These are phyloP conservation scores for Chionographis japonica DNA, from an alignment of 106 monocot genomes.

Conservation along the genomic window DNA sequence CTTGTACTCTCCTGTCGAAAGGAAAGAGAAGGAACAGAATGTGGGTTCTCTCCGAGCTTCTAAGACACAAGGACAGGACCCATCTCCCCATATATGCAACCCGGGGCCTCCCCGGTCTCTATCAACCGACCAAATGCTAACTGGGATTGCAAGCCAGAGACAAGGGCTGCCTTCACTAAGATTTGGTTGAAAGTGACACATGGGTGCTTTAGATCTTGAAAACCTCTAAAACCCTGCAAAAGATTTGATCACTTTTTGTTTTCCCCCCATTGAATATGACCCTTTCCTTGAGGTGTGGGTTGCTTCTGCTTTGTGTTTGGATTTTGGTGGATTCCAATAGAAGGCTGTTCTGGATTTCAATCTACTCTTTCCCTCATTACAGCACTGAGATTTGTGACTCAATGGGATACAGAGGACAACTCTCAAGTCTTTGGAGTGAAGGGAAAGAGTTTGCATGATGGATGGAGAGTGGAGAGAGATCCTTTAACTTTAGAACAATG, in stretches of 20 bases:
- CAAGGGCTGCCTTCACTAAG: background rate
- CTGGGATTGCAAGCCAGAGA: conserved; percentile 29
- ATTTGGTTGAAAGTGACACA: background rate
- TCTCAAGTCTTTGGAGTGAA: conserved; percentile 9
- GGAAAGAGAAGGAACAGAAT: too few relatives aligned
- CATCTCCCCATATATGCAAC: conserved; percentile 11
- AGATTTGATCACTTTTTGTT: background rate
- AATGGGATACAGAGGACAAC: background rate
- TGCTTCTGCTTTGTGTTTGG: conserved; percentile 34
- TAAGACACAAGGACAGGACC: background rate
- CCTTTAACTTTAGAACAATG: too few relatives aligned
- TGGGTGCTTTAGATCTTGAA: background rate
- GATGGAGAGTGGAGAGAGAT: too few relatives aligned
- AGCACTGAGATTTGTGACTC: background rate
- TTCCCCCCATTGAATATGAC: background rate
- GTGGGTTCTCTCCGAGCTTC: too few relatives aligned
- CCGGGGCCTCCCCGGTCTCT: background rate
- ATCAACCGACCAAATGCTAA: conserved; percentile 14
- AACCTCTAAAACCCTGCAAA: background rate
- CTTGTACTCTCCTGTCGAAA: too few relatives aligned
- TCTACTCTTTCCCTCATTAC: background rate
- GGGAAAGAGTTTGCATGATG: background rate
- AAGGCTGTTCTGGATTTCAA: conserved; percentile 12
- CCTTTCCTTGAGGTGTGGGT: conserved; percentile 21
- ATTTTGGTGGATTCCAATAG: conserved; percentile 32